Conservation (phyloP, 306 rosid genomes). For the Cicer bijugum region DNA sequence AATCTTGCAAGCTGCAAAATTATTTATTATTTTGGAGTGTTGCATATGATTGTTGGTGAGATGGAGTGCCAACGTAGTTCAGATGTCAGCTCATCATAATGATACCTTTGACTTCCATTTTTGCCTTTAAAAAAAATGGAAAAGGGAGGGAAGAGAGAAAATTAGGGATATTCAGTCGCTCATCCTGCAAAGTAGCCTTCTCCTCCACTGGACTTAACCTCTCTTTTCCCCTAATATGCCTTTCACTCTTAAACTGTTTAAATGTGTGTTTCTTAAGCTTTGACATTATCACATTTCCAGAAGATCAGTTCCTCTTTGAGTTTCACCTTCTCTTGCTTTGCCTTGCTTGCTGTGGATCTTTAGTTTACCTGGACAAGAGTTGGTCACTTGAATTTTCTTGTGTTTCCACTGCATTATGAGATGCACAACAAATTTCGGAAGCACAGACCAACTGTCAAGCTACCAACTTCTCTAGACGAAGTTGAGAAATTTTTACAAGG, state of each 20-base stretch:
- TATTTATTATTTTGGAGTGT: no score
- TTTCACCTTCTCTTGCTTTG: constrained; percentile 21
- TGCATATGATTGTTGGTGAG: no score
- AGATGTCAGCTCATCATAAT: no score
- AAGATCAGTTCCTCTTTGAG: constrained; percentile 4
- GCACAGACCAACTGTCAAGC: background rate
- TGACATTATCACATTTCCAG: background rate
- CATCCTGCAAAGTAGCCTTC: constrained; percentile 10
- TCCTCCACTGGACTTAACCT: background rate
- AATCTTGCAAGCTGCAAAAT: no score
- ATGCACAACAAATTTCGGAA: background rate
- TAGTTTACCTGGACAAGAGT: constrained; percentile 7
- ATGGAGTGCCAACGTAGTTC: no score
- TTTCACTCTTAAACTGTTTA: constrained; percentile 1
- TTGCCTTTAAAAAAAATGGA: no score
- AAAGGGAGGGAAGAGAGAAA: constrained; percentile 1
- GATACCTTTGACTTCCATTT: no score
- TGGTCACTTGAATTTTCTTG: background rate
- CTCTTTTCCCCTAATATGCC: background rate
- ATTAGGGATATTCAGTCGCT: constrained; percentile 1
- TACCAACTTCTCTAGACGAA: background rate
- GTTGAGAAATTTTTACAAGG: background rate
- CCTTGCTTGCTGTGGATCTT: background rate
- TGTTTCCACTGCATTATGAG: constrained; percentile 9
- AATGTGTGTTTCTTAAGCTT: background rate